Evolutionary conservation across 805 yeast species (phyloP).

Genomic region (Maudiozyma turicensis): DNA sequence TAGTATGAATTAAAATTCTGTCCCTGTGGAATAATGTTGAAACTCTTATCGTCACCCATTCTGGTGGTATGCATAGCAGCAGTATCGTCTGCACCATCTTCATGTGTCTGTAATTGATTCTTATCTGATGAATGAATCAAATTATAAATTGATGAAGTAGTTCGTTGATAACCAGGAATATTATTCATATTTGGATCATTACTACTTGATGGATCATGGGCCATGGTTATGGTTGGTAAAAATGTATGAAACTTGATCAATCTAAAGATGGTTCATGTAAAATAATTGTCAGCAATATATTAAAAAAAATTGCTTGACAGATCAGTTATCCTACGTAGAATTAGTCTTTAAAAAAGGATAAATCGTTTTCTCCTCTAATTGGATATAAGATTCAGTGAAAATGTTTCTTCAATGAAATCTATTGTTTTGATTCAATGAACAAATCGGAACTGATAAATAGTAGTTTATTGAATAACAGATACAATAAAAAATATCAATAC

Average conservation of each 20-base stretch:
- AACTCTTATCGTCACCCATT: background rate
- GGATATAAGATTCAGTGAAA: no score
- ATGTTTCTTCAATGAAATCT: no score
- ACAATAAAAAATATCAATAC: background rate
- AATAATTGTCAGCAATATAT: no score
- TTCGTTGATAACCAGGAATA: slow-evolving; percentile 4
- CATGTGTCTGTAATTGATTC: background rate
- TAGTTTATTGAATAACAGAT: background rate
- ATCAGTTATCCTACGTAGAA: no score
- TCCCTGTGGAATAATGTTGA: background rate
- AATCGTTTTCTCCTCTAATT: no score
- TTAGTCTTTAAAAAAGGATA: no score
- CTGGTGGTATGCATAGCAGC: background rate
- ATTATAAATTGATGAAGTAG: slow-evolving; percentile 11
- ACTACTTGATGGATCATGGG: background rate
- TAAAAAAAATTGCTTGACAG: no score
- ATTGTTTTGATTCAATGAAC: no score
- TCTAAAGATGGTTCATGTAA: no score
- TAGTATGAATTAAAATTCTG: background rate
- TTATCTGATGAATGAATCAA: slow-evolving; percentile 7
- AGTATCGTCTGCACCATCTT: background rate
- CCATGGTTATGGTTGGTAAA: background rate
- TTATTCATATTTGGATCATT: background rate
- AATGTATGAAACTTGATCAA: no score
- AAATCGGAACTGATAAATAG: no score